These are phyloP conservation scores for Globisporangium rhizosaccharum DNA, from an alignment of 352 stramenopile species.

Conservation along the genomic window DNA sequence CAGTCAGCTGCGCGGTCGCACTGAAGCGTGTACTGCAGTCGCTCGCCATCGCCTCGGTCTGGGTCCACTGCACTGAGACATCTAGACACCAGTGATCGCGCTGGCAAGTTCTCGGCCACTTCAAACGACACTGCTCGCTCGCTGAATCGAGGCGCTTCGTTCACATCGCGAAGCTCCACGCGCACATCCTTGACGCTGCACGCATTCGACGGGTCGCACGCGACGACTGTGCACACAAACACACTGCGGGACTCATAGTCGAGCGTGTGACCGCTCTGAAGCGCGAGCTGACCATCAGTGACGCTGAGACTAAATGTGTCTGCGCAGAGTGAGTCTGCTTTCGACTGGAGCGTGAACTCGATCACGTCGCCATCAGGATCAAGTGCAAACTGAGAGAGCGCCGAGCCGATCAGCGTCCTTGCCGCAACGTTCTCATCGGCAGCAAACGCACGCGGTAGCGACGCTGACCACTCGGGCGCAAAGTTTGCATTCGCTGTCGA, in stretches of 20 bases:
- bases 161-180: slow-evolving; percentile 42
- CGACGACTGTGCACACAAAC: slow-evolving; percentile 44
- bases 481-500: slow-evolving; percentile 48
- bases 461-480: slow-evolving; percentile 30
- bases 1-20: slow-evolving; percentile 29
- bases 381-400: slow-evolving; percentile 21
- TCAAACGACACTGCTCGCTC: slow-evolving; percentile 24
- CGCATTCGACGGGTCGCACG: slow-evolving; percentile 44
- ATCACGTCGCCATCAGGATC: slow-evolving; percentile 44
- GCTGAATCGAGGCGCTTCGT: slow-evolving; percentile 40
- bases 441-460: slow-evolving; percentile 21
- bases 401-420: slow-evolving; percentile 18
- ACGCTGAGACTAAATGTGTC: slow-evolving; percentile 40
- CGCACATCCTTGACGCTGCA: slow-evolving; percentile 38
- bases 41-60: slow-evolving; percentile 31
- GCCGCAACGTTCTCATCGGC: slow-evolving; percentile 36
- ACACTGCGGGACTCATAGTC: slow-evolving; percentile 35
- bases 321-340: slow-evolving; percentile 36
- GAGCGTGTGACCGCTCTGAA: slow-evolving; percentile 21
- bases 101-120: slow-evolving; percentile 30
- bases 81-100: slow-evolving; percentile 12
- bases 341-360: slow-evolving; percentile 44
- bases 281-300: slow-evolving; percentile 20
- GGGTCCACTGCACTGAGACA: slow-evolving; percentile 39
- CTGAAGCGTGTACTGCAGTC: slow-evolving; percentile 33